Base-by-base conservation (phyloP, 2,329 filamentous ascomycete genomes). In the Aspergillus sp. region DNA sequence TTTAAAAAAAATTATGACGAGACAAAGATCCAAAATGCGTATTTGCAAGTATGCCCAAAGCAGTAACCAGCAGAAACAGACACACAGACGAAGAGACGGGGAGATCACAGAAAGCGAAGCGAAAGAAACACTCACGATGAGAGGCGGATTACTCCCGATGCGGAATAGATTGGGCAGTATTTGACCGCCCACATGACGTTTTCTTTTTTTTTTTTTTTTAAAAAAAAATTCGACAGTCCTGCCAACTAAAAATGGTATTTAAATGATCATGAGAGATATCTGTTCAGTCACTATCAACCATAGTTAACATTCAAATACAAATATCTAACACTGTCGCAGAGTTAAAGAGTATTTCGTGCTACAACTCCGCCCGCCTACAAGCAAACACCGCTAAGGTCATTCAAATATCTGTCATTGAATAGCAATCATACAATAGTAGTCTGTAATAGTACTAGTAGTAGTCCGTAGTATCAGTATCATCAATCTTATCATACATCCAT, bases 41-140 rank as follows among this genome's bases (percentile, higher is more conserved):
- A 7, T 19, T 12, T 39, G 7, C 7, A 20, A 12, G 10, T 39
- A 19, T 39, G 7, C 17, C 37, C 37, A 39, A 39, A 39, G n/a
- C 10, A 30, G 4, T 4, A 30, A 22, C 13, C 13, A 43, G 15
- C 13, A 27, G 19, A 15, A 19, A n/a, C 15, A 43, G 15, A 43
- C 23, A 27, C 9, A 30, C 25, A 37, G 41, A 32, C 22, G 20
- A 41, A 33, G 33, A 15, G 44, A 47, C 10, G n/a, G 39, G 37
- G 12, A 44, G 23, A 12, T 30, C 25, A 30, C 9, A 43, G 25
- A 32, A 19, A 45, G 38, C 13, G 37, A 44, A 22, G 35, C 35
- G 30, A 33, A 53, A 58, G 52, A 55, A 53, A 50, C 49, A 51
- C 50, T 45, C 48, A 53, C 45, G 48, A 52, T 56, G 51, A n/a